Percentiles rank a stretch among this genome's conserved stretches.
Evolutionary conservation across 129 eudicot genomes (phyloP).

Genomic region (Erigeron canadensis): DNA sequence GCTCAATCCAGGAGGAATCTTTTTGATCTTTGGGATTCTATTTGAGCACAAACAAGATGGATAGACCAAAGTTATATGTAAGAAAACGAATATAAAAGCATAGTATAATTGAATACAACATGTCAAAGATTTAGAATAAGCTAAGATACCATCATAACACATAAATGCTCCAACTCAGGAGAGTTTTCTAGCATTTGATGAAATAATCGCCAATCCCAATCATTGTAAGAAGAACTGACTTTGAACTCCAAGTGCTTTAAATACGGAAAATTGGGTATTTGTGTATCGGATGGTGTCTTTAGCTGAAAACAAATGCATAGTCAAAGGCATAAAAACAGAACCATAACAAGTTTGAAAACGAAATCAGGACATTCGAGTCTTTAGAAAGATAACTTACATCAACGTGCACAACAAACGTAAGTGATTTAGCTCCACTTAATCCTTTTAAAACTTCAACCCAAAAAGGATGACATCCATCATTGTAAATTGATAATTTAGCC

Average conservation of each 20-base stretch:
- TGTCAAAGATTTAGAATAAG: not conserved
- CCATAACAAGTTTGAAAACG: no score
- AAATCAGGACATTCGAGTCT: not conserved
- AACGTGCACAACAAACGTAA: not conserved
- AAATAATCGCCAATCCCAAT: not conserved
- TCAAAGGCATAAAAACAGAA: not conserved
- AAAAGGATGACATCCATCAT: not conserved
- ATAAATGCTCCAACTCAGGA: conserved; percentile 1
- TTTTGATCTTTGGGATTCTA: not conserved
- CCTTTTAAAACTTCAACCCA: not conserved
- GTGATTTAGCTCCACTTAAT: not conserved
- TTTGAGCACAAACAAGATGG: conserved; percentile 4
- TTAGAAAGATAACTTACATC: not conserved
- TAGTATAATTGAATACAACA: not conserved
- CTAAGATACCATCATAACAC: conserved; percentile 2
- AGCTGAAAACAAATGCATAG: not conserved
- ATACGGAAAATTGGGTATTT: not conserved
- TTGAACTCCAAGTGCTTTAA: conserved; percentile 23
- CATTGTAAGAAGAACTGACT: not conserved
- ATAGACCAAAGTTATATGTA: not conserved
- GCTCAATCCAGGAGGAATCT: conserved; percentile 13
- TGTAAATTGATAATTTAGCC: not conserved
- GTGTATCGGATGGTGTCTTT: not conserved
- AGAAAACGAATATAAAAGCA: not conserved
- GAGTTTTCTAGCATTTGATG: not conserved